Evolutionary conservation across 2,329 filamentous ascomycete genomes (phyloP).

Genomic region (Neospermospora avenae): DNA sequence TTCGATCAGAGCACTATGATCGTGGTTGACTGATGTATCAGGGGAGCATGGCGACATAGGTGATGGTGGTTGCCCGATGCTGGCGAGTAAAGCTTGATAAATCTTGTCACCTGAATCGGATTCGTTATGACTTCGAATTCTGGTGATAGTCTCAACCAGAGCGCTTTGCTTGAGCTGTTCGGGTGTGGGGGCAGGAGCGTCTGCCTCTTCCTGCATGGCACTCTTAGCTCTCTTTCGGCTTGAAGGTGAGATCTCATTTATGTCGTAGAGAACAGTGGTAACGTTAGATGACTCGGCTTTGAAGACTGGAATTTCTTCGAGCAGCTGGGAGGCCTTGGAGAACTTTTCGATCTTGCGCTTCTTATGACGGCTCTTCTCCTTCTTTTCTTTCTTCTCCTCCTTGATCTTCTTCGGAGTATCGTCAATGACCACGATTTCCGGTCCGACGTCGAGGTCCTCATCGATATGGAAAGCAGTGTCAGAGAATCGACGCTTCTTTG

Average conservation of each 20-base stretch:
- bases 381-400: conserved; percentile 2
- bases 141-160: neutral
- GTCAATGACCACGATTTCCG: neutral
- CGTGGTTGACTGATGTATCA: neutral
- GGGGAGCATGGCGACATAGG: neutral
- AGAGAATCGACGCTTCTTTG: neutral
- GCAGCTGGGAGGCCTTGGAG: neutral
- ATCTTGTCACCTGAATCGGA: neutral
- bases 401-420: neutral
- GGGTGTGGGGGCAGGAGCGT: neutral
- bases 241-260: neutral
- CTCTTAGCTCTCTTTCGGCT: neutral
- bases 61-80: neutral
- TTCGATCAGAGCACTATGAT: neutral
- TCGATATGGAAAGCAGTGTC: neutral
- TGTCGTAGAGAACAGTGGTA: neutral
- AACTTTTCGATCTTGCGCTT: neutral
- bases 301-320: neutral
- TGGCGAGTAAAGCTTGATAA: neutral
- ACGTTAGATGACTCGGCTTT: neutral
- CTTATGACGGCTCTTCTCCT: conserved; percentile 2
- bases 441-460: neutral
- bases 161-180: neutral
- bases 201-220: neutral
- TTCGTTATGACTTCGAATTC: neutral